Evolutionary conservation across 2,329 filamentous ascomycete genomes (phyloP).

Genomic region (Scytalidium lignicola): DNA sequence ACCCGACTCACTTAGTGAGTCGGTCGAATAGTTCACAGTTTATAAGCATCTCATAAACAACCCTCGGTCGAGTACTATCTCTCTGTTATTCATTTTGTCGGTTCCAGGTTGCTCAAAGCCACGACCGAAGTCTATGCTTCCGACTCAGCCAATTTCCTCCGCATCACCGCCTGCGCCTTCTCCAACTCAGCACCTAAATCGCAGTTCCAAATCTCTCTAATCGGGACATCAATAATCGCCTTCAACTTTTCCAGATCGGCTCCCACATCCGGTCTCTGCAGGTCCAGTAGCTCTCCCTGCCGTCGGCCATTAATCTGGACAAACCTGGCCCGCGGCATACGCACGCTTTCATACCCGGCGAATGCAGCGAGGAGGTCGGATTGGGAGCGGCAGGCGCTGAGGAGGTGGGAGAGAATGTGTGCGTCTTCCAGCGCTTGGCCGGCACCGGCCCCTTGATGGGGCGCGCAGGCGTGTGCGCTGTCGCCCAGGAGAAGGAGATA

Average conservation of each 20-base stretch:
- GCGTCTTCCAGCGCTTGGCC: slow-evolving; percentile 51
- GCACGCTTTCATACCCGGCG: slow-evolving; percentile 39
- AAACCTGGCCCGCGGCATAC: slow-evolving; percentile 21
- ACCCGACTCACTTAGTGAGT: too few relatives aligned
- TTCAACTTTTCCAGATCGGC: slow-evolving; percentile 30
- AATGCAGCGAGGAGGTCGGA: slow-evolving; percentile 38
- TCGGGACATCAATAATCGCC: slow-evolving; percentile 25
- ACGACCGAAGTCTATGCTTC: too few relatives aligned
- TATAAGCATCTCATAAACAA: too few relatives aligned
- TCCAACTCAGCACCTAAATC: slow-evolving; percentile 28
- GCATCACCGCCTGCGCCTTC: slow-evolving; percentile 19
- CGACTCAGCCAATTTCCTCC: too few relatives aligned
- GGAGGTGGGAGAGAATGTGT: slow-evolving; percentile 35
- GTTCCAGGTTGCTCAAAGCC: too few relatives aligned
- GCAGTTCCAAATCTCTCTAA: slow-evolving; percentile 28
- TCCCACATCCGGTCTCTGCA: slow-evolving; percentile 31
- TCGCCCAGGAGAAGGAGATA: slow-evolving; percentile 46
- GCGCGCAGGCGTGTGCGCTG: slow-evolving; percentile 55
- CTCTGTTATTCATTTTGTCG: too few relatives aligned
- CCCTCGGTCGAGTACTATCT: too few relatives aligned
- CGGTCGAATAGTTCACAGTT: too few relatives aligned
- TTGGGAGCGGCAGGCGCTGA: slow-evolving; percentile 32
- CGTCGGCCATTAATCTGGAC: slow-evolving; percentile 1
- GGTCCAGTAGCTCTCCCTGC: slow-evolving; percentile 31
- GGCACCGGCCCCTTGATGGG: slow-evolving; percentile 52